Base-by-base conservation (phyloP, 2,329 filamentous ascomycete genomes). In the Diaporthe vexans region DNA sequence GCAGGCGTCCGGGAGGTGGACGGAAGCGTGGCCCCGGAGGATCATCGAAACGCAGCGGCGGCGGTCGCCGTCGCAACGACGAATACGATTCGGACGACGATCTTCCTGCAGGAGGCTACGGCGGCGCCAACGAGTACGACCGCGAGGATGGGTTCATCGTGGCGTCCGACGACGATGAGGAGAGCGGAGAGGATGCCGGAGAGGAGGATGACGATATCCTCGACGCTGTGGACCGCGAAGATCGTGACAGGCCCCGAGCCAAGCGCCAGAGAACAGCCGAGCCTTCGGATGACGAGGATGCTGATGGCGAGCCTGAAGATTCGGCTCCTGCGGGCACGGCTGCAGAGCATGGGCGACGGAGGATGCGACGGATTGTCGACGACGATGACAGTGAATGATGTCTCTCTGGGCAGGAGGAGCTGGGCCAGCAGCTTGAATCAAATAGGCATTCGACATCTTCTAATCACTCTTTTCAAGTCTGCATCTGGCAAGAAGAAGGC, bases 81-180 rank as follows among this genome's bases (percentile, higher is more conserved):
- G 93, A 94, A 78, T 94, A 94, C 75, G 93, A 95, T 79, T 94
- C 94, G 11, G 94, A 95, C 78, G 93, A 94, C 77, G 93, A 94
- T 74, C 86, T 92, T 48, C 90, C 91, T 21, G 88, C 89, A 51
- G 90, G 91, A 43, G 86, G 86, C 59, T 88, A 88, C 43, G 89
- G 90, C 70, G 89, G 92, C 75, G 48, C 48, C 48, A 93, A 95
- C 77, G 93, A 94, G 78, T 96, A 96, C 80, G 94, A 95, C 76
- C 88, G 93, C 80, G 93, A 93, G 46, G 94, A 96, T 79, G 94
- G 93, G 73, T 96, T 96, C 81, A 89, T 96, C 73, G 94, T 93
- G 4, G 88, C 87, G 4, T 95, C 92, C 78, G 94, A 95, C 74
- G 94, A 95, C 56, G 82, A 83, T 72, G 81, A 83, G 56, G 90